Evolutionary conservation across 2,329 filamentous ascomycete genomes (phyloP), one percentile per base, ranked within the genome.

Genomic region (Aspergillus quadricinctus): DNA sequence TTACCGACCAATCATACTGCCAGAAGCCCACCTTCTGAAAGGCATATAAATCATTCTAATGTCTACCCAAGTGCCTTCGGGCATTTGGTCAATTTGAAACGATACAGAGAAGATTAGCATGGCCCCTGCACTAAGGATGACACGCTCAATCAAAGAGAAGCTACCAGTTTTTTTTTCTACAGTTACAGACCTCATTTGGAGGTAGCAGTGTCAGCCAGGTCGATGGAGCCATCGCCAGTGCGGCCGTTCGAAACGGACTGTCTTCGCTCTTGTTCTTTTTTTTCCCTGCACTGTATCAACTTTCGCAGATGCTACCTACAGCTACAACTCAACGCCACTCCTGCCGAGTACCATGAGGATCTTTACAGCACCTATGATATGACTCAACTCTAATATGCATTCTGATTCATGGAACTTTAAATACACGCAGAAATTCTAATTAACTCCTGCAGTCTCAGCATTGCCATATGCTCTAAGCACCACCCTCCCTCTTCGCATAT

Each of bases 81-180:
- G 73, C 77, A 82, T 82, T 81, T 83, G 80, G 81, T 84, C 81
- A 84, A 81, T 81, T 84, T 83, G 81, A 82, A 83, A 83, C 81
- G 80, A 84, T 84, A 85, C 82, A 87, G 83, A 87, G 84, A 87
- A 87, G 83, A 87, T 87, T 88, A 89, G 87, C 87, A 89, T 89
- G 86, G 86, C 86, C 87, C 83, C 83, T 85, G 83, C 83, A 85
- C 89, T 92, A 93, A 93, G 89, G 89, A 92, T 93, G 89, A 92
- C 88, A 92, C 87, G 86, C 86, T 88, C 81, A 84, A 86, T 84
- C 85, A 88, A 88, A 88, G 86, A 88, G 86, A 87, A 84, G 82
- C 84, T 83, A 81, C 80, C 80, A 80, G 78, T 84, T 83, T 85
- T 87, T 86, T 86, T 83, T 66, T 56, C 14, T 43, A 49, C 49